Evolutionary conservation across 75 land plant species (phyloP).

Genomic region (Larix kaempferi): DNA sequence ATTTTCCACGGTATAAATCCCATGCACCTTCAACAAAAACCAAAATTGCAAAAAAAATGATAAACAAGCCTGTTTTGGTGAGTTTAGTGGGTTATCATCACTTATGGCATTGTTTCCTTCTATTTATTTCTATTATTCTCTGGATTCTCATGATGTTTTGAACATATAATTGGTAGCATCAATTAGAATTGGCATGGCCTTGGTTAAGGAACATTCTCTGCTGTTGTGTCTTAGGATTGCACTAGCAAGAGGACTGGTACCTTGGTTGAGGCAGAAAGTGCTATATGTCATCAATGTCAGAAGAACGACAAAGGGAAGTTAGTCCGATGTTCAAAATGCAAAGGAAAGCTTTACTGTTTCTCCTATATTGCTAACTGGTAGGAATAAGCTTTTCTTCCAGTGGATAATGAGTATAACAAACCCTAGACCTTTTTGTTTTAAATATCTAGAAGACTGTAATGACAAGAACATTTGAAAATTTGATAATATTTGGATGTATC

Average conservation of each 20-base stretch:
- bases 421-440: background rate
- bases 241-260: conserved; percentile 42
- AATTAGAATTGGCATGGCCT: background rate
- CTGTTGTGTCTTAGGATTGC: conserved; percentile 29
- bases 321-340: conserved; percentile 70
- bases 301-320: conserved; percentile 56
- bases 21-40: conserved; percentile 21
- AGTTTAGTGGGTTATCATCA: background rate
- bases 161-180: background rate
- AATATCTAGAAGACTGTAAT: background rate
- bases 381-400: background rate
- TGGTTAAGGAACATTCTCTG: conserved; percentile 3
- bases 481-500: background rate
- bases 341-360: conserved; percentile 75
- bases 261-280: conserved; percentile 42
- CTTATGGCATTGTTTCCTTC: background rate
- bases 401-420: background rate
- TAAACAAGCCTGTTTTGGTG: conserved; percentile 22
- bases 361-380: conserved; percentile 83
- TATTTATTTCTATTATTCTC: background rate
- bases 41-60: conserved; percentile 17
- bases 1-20: conserved; percentile 11
- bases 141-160: background rate
- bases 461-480: background rate
- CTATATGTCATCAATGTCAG: conserved; percentile 87